Base-by-base conservation (phyloP, 2,329 filamentous ascomycete genomes). In the Aspergillus quadricinctus region DNA sequence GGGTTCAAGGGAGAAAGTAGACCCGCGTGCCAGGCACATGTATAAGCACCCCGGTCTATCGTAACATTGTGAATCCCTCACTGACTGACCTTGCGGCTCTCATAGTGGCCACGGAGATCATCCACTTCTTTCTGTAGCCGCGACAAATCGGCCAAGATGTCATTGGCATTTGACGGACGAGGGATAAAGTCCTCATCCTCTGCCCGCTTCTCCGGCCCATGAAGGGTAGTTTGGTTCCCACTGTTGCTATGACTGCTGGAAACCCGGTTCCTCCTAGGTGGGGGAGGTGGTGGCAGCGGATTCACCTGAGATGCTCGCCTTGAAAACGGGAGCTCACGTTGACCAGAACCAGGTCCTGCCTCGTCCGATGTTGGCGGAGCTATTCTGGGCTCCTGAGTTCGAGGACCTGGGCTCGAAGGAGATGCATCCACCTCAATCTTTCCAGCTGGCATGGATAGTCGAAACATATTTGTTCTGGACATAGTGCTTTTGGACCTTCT, bases 41-140 rank as follows among this genome's bases (percentile, higher is more conserved):
- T 48, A 41, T 21, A 29, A 9, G 17, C 10, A 19, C 11, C 28
- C n/a, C 2, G 23, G 35, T 27, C 49, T 48, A 40, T 23, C 50
- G 35, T 46, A 35, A 49, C 57, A 55, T 11, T 56, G 59, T 59
- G 57, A 49, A 49, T 49, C 46, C 53, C 19, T 49, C 50, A 69
- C 31, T 69, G 63, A 53, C 66, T 69, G 46, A 62, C 59, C 54
- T 67, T 68, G 28, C 69, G 68, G 52, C 57, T 69, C 54, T 74
- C 70, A 57, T 75, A 75, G 41, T 72, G 72, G 2, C 72, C 73
- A 19, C 74, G 69, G 43, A 76, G 67, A 57, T 75, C 88, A 72
- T 93, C 88, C 41, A 93, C 88, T 67, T 93, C 89, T 67, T 82
- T 82, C 72, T 90, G 88, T 60, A 93, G 73, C 23, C 85, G 85